Evolutionary conservation across 1,284 basidiomycete species (phyloP), one percentile per base, ranked within the genome.

Genomic region (Wallemia ichthyophaga): DNA sequence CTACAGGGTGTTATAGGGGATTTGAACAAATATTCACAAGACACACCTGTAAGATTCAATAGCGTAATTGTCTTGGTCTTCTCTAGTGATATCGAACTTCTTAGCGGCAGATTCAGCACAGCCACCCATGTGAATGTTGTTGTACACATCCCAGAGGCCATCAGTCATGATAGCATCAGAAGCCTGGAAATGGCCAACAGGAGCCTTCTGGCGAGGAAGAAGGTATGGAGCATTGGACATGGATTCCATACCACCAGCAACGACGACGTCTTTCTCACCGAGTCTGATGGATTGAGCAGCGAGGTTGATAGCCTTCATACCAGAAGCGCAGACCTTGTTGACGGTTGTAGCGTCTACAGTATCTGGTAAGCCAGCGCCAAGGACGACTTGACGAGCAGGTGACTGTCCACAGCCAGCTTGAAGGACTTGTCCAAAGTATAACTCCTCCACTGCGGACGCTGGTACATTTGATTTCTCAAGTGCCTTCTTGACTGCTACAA

Each of bases 401-500:
- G 85, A 88, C 70, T 96, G 89, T 58, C 89, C 89, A 58, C 88
- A 83, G 66, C 92, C 92, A 25, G 92, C 88, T 70, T 92, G 88
- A 61, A 98, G 80, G 69, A 92, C 87, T 68, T 98, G 91, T 64
- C 94, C 94, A 69, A 96, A 83, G 78, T 85, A 96, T 66, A 95
- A 75, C 73, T 99, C 94, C 72, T 98, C 88, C 57, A 89, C 81
- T 63, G 78, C 71, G 7, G 80, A 75, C 19, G 91, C 82, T 67
- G 84, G 78, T 68, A 98, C 76, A 60, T 82, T 80, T 56, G 82
- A 81, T 60, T 81, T 77, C 66, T 80, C 75, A 65, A 96, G 76
- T 55, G 89, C 91, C 66, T 84, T 83, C 72, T 91, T 94, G 69
- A 96, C 78, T 57, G 87, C 94, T 58, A 81, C 74, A 56, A 78